Evolutionary conservation across 306 rosid species (phyloP), one percentile per base, ranked within the genome.

Genomic region (Sicyos edulis): DNA sequence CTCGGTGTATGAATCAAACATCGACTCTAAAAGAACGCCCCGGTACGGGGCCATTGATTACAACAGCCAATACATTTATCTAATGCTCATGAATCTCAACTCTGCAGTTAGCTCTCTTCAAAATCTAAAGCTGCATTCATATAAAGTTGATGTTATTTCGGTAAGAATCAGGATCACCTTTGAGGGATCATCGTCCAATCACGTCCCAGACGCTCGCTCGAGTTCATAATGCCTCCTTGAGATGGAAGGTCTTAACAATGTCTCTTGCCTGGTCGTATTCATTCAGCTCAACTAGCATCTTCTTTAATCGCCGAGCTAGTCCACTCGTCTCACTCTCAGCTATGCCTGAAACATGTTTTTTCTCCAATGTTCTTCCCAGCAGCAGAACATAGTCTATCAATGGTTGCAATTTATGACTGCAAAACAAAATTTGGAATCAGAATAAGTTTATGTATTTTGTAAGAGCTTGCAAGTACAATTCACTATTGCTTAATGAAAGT

Each of bases 251-350:
- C 90, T 86, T 85, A 20, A 82, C 88, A 75, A 92, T 76, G 80
- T 74, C 83, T 83, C 96, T 84, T 42, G 96, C 98, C 60, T 77
- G 79, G 78, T 92, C 98, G 76, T 90, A 92, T 73, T 92, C 90
- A 40, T 92, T 85, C 74, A 92, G 90, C 75, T 92, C 98, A 54
- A 90, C 96, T 37, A 92, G 86, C 85, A 90, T 83, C 85, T 92
- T 92, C 86, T 90, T 92, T 59, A 92, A 75, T 55, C 96, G 88
- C 63, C 96, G 91, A 8, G 96, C 96, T 40, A 92, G 89, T 78
- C 86, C 84, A 34, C 75, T 79, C 8, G 84, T 83, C 76, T 88
- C 90, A 42, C 85, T 84, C 84, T 87, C 92, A 0, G 79, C 61
- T 52, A 70, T 57, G 34, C 82, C 85, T 54, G 49, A 70, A 2